These are phyloP conservation scores for Mortierella sp. DNA, from an alignment of 371 early-diverging fungal species.

Conservation along the genomic window DNA sequence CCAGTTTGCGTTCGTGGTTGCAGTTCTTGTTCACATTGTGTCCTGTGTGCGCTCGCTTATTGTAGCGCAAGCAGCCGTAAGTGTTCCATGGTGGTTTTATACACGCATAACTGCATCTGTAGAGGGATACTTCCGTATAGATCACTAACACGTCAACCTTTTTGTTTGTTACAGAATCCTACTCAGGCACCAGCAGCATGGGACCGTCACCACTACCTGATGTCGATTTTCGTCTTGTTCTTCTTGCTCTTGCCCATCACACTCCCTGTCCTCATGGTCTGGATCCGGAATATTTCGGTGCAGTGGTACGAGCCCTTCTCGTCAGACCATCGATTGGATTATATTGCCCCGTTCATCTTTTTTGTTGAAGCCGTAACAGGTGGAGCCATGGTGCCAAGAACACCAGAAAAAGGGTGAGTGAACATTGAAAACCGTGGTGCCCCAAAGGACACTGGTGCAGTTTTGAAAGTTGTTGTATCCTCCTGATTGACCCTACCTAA, in stretches of 20 bases:
- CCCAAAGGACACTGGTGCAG: neutral
- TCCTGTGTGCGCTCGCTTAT: constrained; percentile 69
- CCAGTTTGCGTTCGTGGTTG: constrained; percentile 84
- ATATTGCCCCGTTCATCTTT: constrained; percentile 73
- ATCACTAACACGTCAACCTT: no score
- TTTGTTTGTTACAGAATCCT: constrained; percentile 12
- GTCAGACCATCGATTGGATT: constrained; percentile 70
- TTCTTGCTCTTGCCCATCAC: constrained; percentile 71
- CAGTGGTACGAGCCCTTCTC: constrained; percentile 78
- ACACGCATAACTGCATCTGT: no score
- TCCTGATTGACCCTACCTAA: no score
- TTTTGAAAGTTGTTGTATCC: neutral
- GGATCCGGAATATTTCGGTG: constrained; percentile 77
- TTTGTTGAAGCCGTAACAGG: constrained; percentile 68
- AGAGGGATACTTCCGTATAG: no score
- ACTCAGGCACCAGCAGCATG: constrained; percentile 37
- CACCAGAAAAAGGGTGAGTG: constrained; percentile 57
- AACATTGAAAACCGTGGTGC: no score
- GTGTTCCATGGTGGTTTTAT: no score
- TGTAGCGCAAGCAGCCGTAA: constrained; percentile 56
- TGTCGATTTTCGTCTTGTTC: constrained; percentile 66
- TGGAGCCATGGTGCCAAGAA: constrained; percentile 66
- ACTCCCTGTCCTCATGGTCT: constrained; percentile 71
- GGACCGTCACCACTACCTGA: constrained; percentile 69
- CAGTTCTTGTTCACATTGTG: constrained; percentile 78